Evolutionary conservation across 1,284 basidiomycete species (phyloP), one percentile per base, ranked within the genome.

Genomic region (Cryptococcus amylolentus): DNA sequence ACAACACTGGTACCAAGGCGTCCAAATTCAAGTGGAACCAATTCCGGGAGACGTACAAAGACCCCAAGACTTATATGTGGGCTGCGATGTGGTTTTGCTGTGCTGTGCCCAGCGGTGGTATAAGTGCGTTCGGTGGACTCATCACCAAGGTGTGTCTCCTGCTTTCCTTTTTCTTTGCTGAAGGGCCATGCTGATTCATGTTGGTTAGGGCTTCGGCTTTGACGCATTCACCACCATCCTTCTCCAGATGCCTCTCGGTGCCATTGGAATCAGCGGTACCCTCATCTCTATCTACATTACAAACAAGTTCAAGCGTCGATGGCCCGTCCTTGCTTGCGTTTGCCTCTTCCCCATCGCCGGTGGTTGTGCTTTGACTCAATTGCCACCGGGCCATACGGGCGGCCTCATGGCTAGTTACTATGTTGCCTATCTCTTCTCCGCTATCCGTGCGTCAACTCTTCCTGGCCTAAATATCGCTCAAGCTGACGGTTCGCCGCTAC

Each of bases 261-360:
- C 73, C 16, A 71, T 83, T 49, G 80, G 81, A 62, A 78, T 84
- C 48, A 63, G 70, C 40, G 65, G 76, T 5, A 82, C 80, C 39
- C 77, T 63, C 44, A 65, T 82, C 38, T 65, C 76, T 5, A 82
- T 80, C 39, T 78, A 63, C 44, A 65, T 82, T 37, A 80, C 80
- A 23, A 81, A 79, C 60, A 74, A 73, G 54, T 77, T 80, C 63
- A 82, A 82, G 67, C 70, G 82, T 35, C 79, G 82, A 57, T 82
- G 78, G 75, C 81, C 81, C 16, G 80, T 83, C 27, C 63, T 83
- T 31, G 79, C 82, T n/a, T 54, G 64, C 47, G 27, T 69, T 38
- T 47, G 46, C 40, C 31, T 69, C 43, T 68, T 68, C 63, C 70
- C 73, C 14, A 74, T 76, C 50, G 73, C 67, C 7, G 73, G 72